Evolutionary conservation across 805 yeast species (phyloP), one percentile per base, ranked within the genome.

Genomic region (Millerozyma miso): DNA sequence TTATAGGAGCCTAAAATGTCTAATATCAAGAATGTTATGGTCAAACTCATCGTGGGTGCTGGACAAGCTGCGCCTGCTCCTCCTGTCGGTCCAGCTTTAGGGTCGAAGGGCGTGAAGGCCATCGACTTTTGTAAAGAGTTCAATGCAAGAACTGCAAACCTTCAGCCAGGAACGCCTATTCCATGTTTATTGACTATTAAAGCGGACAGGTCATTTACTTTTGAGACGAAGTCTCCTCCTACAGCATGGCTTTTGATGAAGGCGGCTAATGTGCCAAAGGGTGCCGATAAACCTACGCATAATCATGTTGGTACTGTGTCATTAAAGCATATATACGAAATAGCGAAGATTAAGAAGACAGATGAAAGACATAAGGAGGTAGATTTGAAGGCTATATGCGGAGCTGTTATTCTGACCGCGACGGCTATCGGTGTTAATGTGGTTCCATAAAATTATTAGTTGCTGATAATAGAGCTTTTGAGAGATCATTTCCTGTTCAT

Each of bases 21-120:
- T 6, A 32, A 36, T 34, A 69, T 73, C 16, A 85, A 81, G 61
- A 84, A 81, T 60, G 70, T 83, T 33, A 58, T 90, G 53, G 88
- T 91, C 41, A 93, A 91, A 65, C 78, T 91, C 47, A 82, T 91
- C 39, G 98, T 91, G 3, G 96, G 91, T 6, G 98, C 99, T 4
- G 98, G 98, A 3, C 87, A 89, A 62, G 99, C 99, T 0, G 93
- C 97, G 1, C 98, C 99, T 34, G 84, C 97, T 2, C 99, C 99
- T 20, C 99, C 99, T 4, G 98, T 93, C 20, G 99, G 99, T 51
- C 99, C 99, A 37, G 99, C 98, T 0, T 73, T 93, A 39, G 99
- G 99, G 52, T 91, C 98, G 46, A 91, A 91, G 64, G 99, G 99
- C 73, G 95, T 93, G 37, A 93, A 93, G 62, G 98, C 98, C 49